These are phyloP conservation scores for Wickerhamomyces tratensis DNA, from an alignment of 805 yeast species.

Conservation along the genomic window DNA sequence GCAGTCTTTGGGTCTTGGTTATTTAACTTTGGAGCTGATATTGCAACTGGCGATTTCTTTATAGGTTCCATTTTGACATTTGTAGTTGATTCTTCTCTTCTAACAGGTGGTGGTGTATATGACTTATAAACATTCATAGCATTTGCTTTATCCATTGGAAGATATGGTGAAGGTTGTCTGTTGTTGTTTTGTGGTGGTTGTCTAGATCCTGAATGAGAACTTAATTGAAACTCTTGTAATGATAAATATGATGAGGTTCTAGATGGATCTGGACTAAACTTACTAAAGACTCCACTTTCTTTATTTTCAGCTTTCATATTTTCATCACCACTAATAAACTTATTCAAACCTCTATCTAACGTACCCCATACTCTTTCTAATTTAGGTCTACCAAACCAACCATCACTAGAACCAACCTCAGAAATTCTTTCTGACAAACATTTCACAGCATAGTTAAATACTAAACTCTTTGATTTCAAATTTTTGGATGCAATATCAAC, in stretches of 20 bases:
- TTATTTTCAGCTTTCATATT: conserved; percentile 25
- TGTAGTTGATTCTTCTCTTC: not conserved
- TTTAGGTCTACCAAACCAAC: conserved; percentile 74
- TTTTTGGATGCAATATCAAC: conserved; percentile 38
- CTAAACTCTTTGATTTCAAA: conserved; percentile 28
- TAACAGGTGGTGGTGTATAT: not conserved
- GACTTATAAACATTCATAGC: conserved; percentile 20
- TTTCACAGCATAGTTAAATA: conserved; percentile 23
- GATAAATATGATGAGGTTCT: conserved; percentile 31
- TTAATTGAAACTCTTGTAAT: too few species aligned
- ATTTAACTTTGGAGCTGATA: not conserved
- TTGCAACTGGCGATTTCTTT: not conserved
- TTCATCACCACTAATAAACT: conserved; percentile 84
- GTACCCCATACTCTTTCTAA: conserved; percentile 86
- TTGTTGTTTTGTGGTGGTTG: too few species aligned
- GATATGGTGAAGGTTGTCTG: not conserved
- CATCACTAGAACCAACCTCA: conserved; percentile 36
- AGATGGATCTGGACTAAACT: conserved; percentile 61
- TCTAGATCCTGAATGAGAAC: too few species aligned
- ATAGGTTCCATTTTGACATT: not conserved
- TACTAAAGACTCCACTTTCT: conserved; percentile 53
- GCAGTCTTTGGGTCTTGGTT: too few species aligned
- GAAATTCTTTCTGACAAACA: conserved; percentile 36
- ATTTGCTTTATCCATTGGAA: not conserved
- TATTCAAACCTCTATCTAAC: conserved; percentile 67